phyloP scores from a whole-genome alignment of 768 basidiomycete genomes.

The Suillus occidentalis region DNA sequence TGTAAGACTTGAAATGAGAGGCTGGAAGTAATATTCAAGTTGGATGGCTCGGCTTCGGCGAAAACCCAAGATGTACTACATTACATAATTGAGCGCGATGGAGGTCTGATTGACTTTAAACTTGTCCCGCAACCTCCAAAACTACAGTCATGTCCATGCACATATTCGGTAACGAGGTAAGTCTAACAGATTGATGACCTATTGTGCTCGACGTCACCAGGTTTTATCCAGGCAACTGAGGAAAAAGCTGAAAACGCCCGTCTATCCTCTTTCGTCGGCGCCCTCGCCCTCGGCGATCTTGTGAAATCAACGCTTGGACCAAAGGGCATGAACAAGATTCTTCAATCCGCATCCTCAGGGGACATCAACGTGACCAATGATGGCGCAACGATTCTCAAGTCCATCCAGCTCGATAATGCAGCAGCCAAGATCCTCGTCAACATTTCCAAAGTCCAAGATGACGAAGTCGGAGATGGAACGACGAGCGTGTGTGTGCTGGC shows the following conservation, averaged over 20 bases:
- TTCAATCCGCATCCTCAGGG: conserved; percentile 86
- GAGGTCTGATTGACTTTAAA: neutral
- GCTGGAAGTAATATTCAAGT: no score
- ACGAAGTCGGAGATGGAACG: conserved; percentile 97
- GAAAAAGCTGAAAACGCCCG: conserved; percentile 98
- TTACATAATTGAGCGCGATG: conserved; percentile 1
- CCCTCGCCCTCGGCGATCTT: conserved; percentile 94
- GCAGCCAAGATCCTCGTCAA: conserved; percentile 99
- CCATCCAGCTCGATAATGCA: conserved; percentile 96
- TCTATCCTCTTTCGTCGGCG: conserved; percentile 96
- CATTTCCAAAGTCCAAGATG: conserved; percentile 99
- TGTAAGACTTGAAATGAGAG: no score
- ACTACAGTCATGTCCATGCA: conserved; percentile 56
- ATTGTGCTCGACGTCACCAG: conserved; percentile 4
- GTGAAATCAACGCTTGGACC: conserved; percentile 98
- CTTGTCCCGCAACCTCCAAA: neutral
- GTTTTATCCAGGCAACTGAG: conserved; percentile 67
- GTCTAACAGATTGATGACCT: neutral
- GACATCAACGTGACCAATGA: conserved; percentile 98
- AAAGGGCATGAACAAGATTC: conserved; percentile 99
- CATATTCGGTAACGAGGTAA: conserved; percentile 67
- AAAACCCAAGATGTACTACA: neutral
- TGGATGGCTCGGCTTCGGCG: no score
- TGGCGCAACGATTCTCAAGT: conserved; percentile 96
- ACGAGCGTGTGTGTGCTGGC: conserved; percentile 91